phyloP scores from a whole-genome alignment of 192 early-diverging fungal species.

The Coemansia sp. region DNA sequence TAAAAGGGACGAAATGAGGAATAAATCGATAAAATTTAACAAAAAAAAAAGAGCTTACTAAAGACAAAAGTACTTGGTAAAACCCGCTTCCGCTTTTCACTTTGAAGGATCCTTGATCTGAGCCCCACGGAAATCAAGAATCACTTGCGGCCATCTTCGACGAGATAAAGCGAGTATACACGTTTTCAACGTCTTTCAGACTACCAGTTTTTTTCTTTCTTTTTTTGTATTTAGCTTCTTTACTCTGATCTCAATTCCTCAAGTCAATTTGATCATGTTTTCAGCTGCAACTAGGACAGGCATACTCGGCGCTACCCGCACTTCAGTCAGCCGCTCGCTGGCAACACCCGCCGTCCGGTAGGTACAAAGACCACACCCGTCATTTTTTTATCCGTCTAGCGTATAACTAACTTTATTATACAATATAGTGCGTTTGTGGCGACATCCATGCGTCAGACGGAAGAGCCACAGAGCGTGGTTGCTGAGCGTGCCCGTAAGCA shows the following conservation, averaged over 20 bases:
- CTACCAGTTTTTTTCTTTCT: not conserved
- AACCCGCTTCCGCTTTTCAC: not conserved
- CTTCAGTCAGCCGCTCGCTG: slow-evolving; percentile 19
- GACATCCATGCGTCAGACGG: slow-evolving; percentile 30
- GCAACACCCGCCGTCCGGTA: slow-evolving; percentile 34
- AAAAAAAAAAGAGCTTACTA: slow-evolving; percentile 1
- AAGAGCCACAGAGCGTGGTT: slow-evolving; percentile 42
- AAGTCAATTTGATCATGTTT: slow-evolving; percentile 22
- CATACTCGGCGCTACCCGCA: slow-evolving; percentile 27
- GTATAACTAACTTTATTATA: not conserved
- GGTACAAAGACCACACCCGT: not conserved
- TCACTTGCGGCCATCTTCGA: not conserved
- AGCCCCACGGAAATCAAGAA: not conserved
- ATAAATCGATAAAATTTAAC: slow-evolving; percentile 4
- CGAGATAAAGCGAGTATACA: not conserved
- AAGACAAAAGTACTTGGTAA: too few species aligned
- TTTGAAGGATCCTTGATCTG: not conserved
- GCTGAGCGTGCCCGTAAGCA: slow-evolving; percentile 55
- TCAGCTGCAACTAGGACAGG: slow-evolving; percentile 34
- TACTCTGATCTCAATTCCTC: not conserved
- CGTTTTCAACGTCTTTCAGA: not conserved
- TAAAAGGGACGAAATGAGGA: not conserved
- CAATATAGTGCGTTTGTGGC: slow-evolving; percentile 50
- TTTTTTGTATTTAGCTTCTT: not conserved
- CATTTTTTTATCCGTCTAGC: not conserved